Base-by-base conservation (phyloP, 306 rosid species). In the Acacia confusa region DNA sequence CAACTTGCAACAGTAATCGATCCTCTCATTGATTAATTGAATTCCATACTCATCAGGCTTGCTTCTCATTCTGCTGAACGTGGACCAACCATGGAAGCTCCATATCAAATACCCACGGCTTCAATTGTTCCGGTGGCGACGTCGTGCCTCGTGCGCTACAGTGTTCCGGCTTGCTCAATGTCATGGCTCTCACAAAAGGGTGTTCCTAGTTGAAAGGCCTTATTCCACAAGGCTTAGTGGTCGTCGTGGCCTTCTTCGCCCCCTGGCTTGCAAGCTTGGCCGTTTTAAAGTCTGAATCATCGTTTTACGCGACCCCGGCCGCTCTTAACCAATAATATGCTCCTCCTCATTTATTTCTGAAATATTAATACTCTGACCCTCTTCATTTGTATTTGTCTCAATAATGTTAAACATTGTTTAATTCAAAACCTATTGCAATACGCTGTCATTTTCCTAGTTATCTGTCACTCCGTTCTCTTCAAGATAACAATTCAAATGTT, bases 201-300 rank as follows among this genome's bases (percentile, higher is more conserved):
- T 68, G 10, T 20, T 82, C 60, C 36, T 27, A 14, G 7, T 61
- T 16, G 82, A 73, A 78, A 81, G 65, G 81, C 41, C 20, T 48
- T 85, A 78, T 52, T 78, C 86, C 45, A 70, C 52, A 1, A 85
- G 84, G 80, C 47, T 41, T 20, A 73, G 86, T 24, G 88, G 86
- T 52, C 86, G 17, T 41, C 75, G 61, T 20, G 60, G 81, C 63
- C 32, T 74, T 14, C 15, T 82, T 5, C 73, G 27, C 1, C 75
- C 82, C 0, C 53, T 82, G 72, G 72, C 79, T 50, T 72, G 79
- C 22, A 85, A 75, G 75, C 76, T 85, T 70, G 78, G 50, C 9
- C 77, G 86, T 45, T 86, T 86, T 82, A 82, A 82, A 61, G 82
- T 82, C 60, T 78, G 86, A 72, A 44, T 78, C 0, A 64, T 85